Conservation (phyloP, 306 rosid species). For the Fragaria ananassa region DNA sequence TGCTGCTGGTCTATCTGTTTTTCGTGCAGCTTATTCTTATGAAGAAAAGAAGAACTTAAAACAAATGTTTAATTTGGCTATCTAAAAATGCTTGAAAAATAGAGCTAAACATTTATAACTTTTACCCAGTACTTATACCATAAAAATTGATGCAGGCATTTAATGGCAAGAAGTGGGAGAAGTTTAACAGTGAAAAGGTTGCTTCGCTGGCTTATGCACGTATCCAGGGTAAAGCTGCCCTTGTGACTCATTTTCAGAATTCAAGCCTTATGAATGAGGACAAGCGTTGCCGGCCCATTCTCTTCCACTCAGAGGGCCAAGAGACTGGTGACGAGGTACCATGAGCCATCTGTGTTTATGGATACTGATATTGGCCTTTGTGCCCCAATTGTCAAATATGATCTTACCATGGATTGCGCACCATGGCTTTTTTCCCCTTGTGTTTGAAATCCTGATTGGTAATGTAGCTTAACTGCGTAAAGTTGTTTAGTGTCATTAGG, state of each 20-base stretch:
- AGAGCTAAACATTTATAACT: neutral
- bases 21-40: neutral
- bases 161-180: slow-evolving; percentile 93
- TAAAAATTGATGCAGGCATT: slow-evolving; percentile 58
- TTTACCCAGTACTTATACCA: neutral
- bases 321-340: slow-evolving; percentile 69
- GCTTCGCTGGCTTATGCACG: slow-evolving; percentile 92
- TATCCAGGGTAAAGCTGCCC: slow-evolving; percentile 90
- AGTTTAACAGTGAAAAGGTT: slow-evolving; percentile 87
- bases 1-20: slow-evolving; percentile 2
- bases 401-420: neutral
- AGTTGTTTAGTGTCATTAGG: neutral
- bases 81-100: neutral
- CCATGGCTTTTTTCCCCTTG: neutral
- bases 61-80: neutral
- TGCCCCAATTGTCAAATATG: neutral
- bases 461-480: neutral
- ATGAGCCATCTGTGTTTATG: neutral
- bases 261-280: slow-evolving; percentile 95
- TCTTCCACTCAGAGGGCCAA: slow-evolving; percentile 86
- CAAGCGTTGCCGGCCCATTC: slow-evolving; percentile 88
- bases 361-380: neutral
- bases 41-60: neutral
- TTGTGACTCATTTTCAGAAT: slow-evolving; percentile 90
- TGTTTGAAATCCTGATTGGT: neutral